phyloP scores from a whole-genome alignment of 805 yeast species.

The Yarrowia sp. region DNA sequence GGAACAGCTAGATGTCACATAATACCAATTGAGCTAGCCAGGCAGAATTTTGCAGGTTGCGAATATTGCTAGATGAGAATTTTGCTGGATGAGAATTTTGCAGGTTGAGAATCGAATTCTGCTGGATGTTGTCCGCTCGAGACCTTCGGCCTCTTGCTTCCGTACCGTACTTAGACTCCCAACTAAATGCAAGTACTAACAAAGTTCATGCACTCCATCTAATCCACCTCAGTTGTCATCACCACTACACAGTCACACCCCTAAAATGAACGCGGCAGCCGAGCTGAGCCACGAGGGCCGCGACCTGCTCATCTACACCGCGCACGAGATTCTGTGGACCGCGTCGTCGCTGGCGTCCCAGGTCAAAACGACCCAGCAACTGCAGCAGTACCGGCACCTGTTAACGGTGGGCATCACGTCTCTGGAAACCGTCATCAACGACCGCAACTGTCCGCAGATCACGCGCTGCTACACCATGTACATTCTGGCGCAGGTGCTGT shows the following conservation, averaged over 20 bases:
- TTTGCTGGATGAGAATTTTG: too few relatives aligned
- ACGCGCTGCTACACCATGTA: constrained; percentile 29
- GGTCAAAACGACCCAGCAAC: constrained; percentile 22
- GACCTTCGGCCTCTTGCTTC: too few relatives aligned
- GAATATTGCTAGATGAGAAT: too few relatives aligned
- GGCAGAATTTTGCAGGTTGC: too few relatives aligned
- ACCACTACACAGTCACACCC: constrained; percentile 1
- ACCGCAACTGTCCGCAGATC: constrained; percentile 33
- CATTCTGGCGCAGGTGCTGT: constrained; percentile 39
- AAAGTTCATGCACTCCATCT: too few relatives aligned
- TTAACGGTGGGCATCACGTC: constrained; percentile 28
- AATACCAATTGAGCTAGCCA: too few relatives aligned
- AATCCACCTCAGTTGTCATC: background rate
- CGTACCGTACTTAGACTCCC: too few relatives aligned
- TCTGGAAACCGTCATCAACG: constrained; percentile 34
- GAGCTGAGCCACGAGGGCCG: constrained; percentile 25
- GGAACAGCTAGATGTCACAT: too few relatives aligned
- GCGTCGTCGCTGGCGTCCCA: constrained; percentile 29
- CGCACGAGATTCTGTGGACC: constrained; percentile 31
- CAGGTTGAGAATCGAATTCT: too few relatives aligned
- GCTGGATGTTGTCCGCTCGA: too few relatives aligned
- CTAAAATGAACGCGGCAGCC: constrained; percentile 7
- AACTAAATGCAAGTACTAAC: too few relatives aligned
- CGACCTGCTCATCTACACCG: constrained; percentile 24
- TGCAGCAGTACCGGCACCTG: constrained; percentile 28